phyloP scores from a whole-genome alignment of 345 rosid genomes.

The Raphanus sativus region DNA sequence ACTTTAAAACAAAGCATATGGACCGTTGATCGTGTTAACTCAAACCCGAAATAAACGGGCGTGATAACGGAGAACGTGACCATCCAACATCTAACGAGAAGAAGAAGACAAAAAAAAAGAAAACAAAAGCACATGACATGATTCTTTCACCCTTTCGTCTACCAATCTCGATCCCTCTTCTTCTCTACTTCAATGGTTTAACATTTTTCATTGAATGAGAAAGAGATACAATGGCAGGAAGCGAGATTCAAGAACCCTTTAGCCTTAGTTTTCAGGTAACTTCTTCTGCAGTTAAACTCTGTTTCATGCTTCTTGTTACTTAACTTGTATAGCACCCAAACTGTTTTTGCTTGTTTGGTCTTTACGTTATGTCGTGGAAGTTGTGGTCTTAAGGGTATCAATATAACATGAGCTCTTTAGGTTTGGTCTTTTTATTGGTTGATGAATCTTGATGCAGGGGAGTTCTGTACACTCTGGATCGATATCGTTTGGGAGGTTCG shows the following conservation, averaged over 20 bases:
- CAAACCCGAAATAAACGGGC: conserved; percentile 29
- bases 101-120: conserved; percentile 27
- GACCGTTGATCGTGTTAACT: conserved; percentile 29
- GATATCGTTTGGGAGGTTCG: conserved; percentile 90
- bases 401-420: not conserved
- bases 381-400: not conserved
- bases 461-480: conserved; percentile 80
- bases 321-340: not conserved
- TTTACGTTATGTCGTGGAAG: not conserved
- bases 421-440: not conserved
- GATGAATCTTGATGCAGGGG: conserved; percentile 44
- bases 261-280: conserved; percentile 61
- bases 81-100: conserved; percentile 14
- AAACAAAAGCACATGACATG: conserved; percentile 37
- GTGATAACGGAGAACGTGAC: conserved; percentile 42
- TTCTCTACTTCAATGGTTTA: conserved; percentile 14
- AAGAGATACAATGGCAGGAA: conserved; percentile 50
- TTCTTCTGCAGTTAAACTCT: conserved; percentile 4
- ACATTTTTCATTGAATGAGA: conserved; percentile 7
- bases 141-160: conserved; percentile 37
- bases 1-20: conserved; percentile 10
- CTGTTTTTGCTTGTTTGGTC: not conserved
- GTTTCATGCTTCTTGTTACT: conserved; percentile 19
- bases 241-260: conserved; percentile 66
- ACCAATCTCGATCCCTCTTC: conserved; percentile 29